Percentiles rank a stretch among this genome's conserved stretches.
These are phyloP conservation scores for Macadamia tetraphylla DNA, from an alignment of 164 flowering plant genomes.

Conservation along the genomic window DNA sequence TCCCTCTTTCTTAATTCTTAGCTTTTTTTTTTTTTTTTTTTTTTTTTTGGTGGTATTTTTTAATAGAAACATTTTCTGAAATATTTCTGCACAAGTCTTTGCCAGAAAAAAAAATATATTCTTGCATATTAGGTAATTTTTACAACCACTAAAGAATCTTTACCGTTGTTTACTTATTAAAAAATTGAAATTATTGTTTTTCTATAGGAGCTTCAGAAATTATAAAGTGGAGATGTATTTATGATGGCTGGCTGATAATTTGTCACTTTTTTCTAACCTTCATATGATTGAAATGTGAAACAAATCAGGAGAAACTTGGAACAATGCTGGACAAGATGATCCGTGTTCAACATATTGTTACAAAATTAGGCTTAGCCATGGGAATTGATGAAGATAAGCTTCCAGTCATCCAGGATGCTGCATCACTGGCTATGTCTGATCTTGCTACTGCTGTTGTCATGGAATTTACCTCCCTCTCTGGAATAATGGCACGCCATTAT, in stretches of 20 bases:
- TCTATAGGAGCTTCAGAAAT: too few species aligned
- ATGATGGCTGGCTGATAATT: background rate
- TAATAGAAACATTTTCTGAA: too few species aligned
- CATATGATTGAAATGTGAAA: background rate
- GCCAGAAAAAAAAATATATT: too few species aligned
- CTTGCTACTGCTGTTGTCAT: constrained; percentile 89
- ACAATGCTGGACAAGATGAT: constrained; percentile 86
- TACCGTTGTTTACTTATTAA: too few species aligned
- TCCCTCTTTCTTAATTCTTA: too few species aligned
- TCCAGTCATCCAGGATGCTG: constrained; percentile 52
- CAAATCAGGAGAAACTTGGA: constrained; percentile 82
- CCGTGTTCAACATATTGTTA: constrained; percentile 52
- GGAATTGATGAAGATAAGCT: constrained; percentile 38
- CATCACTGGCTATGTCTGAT: constrained; percentile 92
- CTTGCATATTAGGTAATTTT: too few species aligned
- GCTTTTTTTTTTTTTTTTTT: too few species aligned
- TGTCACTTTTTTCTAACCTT: background rate
- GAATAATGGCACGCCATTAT: constrained; percentile 93
- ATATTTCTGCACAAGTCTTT: too few species aligned
- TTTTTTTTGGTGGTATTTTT: too few species aligned
- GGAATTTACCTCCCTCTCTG: constrained; percentile 91
- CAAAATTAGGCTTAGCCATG: constrained; percentile 45
- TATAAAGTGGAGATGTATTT: background rate
- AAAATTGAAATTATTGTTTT: too few species aligned
- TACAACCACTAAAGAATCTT: too few species aligned